phyloP scores from a whole-genome alignment of 73 alveolate genomes.

The Tetrahymena thermophila region DNA sequence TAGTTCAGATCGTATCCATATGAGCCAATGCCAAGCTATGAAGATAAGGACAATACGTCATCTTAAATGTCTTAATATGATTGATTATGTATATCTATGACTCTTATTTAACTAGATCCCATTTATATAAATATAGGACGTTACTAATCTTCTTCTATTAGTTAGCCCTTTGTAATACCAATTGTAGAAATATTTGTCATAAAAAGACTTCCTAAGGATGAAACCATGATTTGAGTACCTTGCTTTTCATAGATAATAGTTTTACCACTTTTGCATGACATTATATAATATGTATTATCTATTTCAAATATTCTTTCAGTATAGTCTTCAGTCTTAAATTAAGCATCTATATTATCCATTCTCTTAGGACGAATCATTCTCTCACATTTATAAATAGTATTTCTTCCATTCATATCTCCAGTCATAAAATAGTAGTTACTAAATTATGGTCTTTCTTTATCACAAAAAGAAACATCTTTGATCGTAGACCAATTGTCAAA shows the following conservation, averaged over 20 bases:
- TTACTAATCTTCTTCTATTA: background rate
- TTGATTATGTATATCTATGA: background rate
- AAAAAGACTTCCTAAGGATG: background rate
- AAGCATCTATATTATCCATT: background rate
- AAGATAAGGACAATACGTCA: background rate
- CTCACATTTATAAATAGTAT: background rate
- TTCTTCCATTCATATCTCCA: background rate
- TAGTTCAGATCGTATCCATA: background rate
- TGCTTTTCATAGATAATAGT: background rate
- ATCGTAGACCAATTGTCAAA: background rate
- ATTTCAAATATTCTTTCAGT: background rate
- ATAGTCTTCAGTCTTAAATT: background rate
- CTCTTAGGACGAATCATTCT: background rate
- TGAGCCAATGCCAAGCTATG: background rate
- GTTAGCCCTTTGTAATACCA: background rate
- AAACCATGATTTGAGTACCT: background rate
- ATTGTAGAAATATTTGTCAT: background rate
- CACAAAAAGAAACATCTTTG: background rate
- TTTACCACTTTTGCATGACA: background rate
- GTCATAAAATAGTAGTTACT: background rate
- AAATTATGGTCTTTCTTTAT: background rate
- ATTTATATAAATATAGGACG: background rate
- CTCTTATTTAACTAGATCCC: background rate
- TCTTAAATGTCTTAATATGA: background rate
- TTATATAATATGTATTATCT: background rate